Percentiles rank a stretch among this genome's conserved stretches.
Evolutionary conservation across 371 early-diverging fungal species (phyloP).

Genomic region (Mucor mucedo): DNA sequence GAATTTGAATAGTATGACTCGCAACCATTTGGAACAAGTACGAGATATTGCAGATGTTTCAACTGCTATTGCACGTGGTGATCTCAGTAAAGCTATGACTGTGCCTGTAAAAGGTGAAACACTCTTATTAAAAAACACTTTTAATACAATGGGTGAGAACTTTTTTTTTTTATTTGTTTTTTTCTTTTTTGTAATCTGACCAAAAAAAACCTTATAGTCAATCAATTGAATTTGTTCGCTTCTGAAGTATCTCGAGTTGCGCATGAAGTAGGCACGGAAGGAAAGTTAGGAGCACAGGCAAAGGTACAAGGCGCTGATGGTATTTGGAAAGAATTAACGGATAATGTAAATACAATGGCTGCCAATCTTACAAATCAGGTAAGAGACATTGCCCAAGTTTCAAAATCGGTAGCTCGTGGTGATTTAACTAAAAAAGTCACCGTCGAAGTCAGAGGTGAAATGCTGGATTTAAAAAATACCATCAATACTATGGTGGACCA

Average conservation of each 20-base stretch:
- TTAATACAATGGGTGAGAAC: constrained; percentile 72
- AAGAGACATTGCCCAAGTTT: constrained; percentile 63
- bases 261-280: constrained; percentile 60
- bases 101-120: constrained; percentile 74
- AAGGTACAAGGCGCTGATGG: constrained; percentile 63
- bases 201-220: constrained; percentile 31
- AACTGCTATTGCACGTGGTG: constrained; percentile 74
- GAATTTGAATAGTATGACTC: constrained; percentile 71
- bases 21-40: constrained; percentile 71
- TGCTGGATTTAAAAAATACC: constrained; percentile 63
- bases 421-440: constrained; percentile 61
- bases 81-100: constrained; percentile 70
- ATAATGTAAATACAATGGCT: constrained; percentile 68
- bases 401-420: constrained; percentile 62
- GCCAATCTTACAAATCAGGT: constrained; percentile 66
- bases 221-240: constrained; percentile 54
- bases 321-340: constrained; percentile 70
- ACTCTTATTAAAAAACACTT: constrained; percentile 68
- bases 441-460: constrained; percentile 64
- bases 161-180: constrained; percentile 1
- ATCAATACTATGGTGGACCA: constrained; percentile 72
- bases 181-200: not conserved
- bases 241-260: constrained; percentile 61
- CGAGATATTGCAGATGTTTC: constrained; percentile 78
- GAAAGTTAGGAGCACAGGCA: constrained; percentile 53